Evolutionary conservation across 768 basidiomycete genomes (phyloP), one percentile per base, ranked within the genome.

Genomic region (Pulveroboletus ravenelii): DNA sequence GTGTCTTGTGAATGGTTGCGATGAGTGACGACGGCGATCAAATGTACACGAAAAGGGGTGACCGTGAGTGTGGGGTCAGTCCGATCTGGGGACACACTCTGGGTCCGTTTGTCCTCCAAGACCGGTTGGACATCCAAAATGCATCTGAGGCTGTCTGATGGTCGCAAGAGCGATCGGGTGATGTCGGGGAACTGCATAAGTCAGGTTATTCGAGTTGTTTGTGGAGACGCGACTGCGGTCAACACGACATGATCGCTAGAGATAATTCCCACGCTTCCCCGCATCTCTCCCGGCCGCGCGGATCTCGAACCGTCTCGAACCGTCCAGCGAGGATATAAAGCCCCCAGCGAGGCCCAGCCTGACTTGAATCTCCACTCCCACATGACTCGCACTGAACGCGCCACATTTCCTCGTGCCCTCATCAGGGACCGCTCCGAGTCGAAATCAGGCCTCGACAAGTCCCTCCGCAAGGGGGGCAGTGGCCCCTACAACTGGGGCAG

Each of bases 401-500:
- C 88, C 50, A 63, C 78, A 39, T 84, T 78, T 65, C 87, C 85
- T 45, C 80, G 82, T 52, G 89, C 89, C 41, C 70, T 89, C 60
- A 54, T 78, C 54, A 84, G 80, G 72, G 89, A 92, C 71, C 85
- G 88, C 62, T 87, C 87, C 14, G 80, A 84, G 72, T 81, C 84
- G 63, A 87, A 84, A 71, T 79, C 83, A 36, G 91, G 90, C 47
- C 75, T 85, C 51, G 81, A 85, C 76, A 78, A 78, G 61, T 78
- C 77, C 59, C 58, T 85, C 51, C 84, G 82, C 71, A 93, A 93
- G 73, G 75, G 80, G 53, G 92, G 92, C 48, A 83, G 80, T 25
- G 92, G 92, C 31, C 74, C 77, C 8, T 82, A 93, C 72, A 92
- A 89, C 72, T 95, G 92, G 92, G 92, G 92, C 52, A 78, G 76